These are phyloP conservation scores for Neonectria neomacrospora DNA, from an alignment of 2,329 filamentous ascomycete genomes.

Conservation along the genomic window DNA sequence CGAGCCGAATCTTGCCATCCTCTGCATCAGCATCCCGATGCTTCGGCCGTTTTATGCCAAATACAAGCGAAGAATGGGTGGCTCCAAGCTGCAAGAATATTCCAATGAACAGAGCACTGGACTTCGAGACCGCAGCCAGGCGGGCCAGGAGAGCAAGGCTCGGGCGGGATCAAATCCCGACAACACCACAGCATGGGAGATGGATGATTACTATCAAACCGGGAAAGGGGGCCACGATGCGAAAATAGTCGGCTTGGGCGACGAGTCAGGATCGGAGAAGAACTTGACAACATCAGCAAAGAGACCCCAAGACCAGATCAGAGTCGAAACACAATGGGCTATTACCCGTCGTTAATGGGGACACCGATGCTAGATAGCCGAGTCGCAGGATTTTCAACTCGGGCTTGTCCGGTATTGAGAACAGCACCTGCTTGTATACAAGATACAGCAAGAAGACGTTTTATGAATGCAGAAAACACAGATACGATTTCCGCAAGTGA, in stretches of 20 bases:
- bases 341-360: constrained; percentile 28
- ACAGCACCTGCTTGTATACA: background rate
- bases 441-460: background rate
- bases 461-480: background rate
- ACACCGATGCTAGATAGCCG: no score
- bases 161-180: constrained; percentile 17
- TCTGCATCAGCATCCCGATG: constrained; percentile 57
- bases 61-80: constrained; percentile 48
- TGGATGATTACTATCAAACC: constrained; percentile 36
- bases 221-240: constrained; percentile 31
- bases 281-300: constrained; percentile 33
- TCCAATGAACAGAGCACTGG: constrained; percentile 36
- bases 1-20: constrained; percentile 54
- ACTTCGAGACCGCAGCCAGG: constrained; percentile 35
- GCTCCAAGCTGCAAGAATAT: constrained; percentile 44
- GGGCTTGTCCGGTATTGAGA: no score
- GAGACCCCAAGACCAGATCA: constrained; percentile 31
- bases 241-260: constrained; percentile 23
- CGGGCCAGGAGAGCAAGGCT: constrained; percentile 23
- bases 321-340: constrained; percentile 39
- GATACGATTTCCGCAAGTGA: background rate
- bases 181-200: constrained; percentile 39
- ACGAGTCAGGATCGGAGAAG: constrained; percentile 43
- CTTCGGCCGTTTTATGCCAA: constrained; percentile 50
- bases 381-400: no score